Base-by-base conservation (phyloP, 2,329 filamentous ascomycete genomes). In the Chrysoporthe austroafricana region DNA sequence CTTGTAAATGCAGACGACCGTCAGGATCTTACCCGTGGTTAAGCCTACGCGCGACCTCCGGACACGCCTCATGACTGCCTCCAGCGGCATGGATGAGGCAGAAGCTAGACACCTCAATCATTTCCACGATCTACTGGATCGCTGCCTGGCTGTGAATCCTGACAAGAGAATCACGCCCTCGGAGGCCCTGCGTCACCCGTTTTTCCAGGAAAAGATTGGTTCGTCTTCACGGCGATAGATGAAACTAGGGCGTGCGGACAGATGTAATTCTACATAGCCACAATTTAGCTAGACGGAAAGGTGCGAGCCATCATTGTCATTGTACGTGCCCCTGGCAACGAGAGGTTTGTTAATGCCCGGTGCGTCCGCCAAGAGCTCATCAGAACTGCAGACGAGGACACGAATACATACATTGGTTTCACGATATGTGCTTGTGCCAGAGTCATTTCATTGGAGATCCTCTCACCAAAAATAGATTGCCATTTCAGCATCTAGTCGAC, bases 171-270 rank as follows among this genome's bases (percentile, higher is more conserved):
- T 96, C 74, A 95, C 92, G 59, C 92, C 96, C 0, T 83, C 86
- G 16, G 94, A 98, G 75, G 96, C 96, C 61, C 82, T 98, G 73
- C 90, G 89, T 75, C 95, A 98, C 82, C 92, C 92, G 1, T 98
- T 98, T 79, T 93, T 98, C 73, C 82, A 80, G 36, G 81, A 84
- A 34, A 79, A 78, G 76, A 75, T 77, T 4, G 69, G 57, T 8
- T n/a, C 64, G 16, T 34, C 64, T 18, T 63, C 66, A 56, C 67
- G 69, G 36, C 66, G 69, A 48, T 70, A 62, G 43, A 48, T 4
- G 8, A 44, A 48, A 18, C 3, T 32, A 13, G 44, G 43, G 39
- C 46, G 52, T 36, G 59, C 9, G 7, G 67, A 62, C 8, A 58
- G 46, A 39, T 26, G 58, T 44, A 5, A 46, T 42, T 32, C 50